Conservation (phyloP, 2,329 filamentous ascomycete genomes). For the Cladosporium sp. region DNA sequence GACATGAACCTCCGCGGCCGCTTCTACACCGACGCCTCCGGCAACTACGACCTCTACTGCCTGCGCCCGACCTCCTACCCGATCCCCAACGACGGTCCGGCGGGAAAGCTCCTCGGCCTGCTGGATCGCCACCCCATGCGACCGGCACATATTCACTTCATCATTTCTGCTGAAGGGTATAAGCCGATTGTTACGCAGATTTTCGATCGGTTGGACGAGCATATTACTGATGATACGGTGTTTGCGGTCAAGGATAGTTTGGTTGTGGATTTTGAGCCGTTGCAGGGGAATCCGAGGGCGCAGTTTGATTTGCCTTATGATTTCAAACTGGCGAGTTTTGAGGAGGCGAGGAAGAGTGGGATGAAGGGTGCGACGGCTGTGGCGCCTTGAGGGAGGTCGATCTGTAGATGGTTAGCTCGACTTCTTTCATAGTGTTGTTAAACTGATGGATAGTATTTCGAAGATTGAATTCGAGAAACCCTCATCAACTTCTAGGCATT, state of each 20-base stretch:
- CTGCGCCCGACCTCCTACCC: slow-evolving; percentile 45
- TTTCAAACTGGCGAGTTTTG: slow-evolving; percentile 12
- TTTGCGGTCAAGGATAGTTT: slow-evolving; percentile 59
- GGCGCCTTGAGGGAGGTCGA: background rate
- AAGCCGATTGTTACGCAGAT: slow-evolving; percentile 72
- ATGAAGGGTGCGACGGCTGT: slow-evolving; percentile 12
- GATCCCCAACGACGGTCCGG: slow-evolving; percentile 53
- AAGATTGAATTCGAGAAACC: no score
- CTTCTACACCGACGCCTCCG: slow-evolving; percentile 62
- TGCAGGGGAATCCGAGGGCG: slow-evolving; percentile 48
- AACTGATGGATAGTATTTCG: no score
- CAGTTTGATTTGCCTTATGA: slow-evolving; percentile 52
- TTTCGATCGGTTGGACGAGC: slow-evolving; percentile 62
- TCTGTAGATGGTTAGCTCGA: background rate
- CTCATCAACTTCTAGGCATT: no score
- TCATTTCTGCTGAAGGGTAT: slow-evolving; percentile 55
- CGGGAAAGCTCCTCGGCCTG: slow-evolving; percentile 52
- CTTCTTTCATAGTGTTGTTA: no score
- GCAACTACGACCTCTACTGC: slow-evolving; percentile 52
- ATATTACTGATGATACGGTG: slow-evolving; percentile 57
- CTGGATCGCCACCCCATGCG: slow-evolving; percentile 58
- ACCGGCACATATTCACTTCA: slow-evolving; percentile 57
- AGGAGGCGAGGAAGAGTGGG: slow-evolving; percentile 10
- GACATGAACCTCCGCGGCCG: slow-evolving; percentile 71
- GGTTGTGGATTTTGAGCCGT: slow-evolving; percentile 53